These are phyloP conservation scores for Phytopythium mirpurense DNA, from an alignment of 352 stramenopile genomes.

Conservation along the genomic window DNA sequence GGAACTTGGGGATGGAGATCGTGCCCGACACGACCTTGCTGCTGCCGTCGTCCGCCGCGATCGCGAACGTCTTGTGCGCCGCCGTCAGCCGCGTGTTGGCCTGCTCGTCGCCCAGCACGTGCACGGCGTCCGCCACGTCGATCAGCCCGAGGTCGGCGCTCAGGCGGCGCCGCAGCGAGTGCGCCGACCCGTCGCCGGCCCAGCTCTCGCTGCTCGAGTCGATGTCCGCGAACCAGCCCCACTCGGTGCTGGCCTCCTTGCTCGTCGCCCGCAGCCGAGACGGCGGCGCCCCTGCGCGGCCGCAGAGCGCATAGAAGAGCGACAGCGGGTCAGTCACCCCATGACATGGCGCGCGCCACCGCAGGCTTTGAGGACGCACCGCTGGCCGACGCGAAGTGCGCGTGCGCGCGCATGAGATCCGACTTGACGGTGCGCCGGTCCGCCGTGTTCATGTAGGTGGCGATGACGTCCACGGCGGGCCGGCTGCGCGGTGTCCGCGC, in stretches of 20 bases:
- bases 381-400: constrained; percentile 59
- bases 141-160: constrained; percentile 67
- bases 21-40: constrained; percentile 73
- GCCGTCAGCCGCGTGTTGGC: constrained; percentile 78
- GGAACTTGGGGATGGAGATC: constrained; percentile 84
- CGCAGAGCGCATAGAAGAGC: neutral
- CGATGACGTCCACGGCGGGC: constrained; percentile 81
- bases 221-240: constrained; percentile 87
- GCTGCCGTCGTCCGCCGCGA: constrained; percentile 62
- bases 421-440: constrained; percentile 71
- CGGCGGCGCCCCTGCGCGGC: constrained; percentile 19
- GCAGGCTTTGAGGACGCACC: constrained; percentile 21
- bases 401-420: constrained; percentile 69
- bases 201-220: constrained; percentile 83
- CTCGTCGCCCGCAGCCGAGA: constrained; percentile 52
- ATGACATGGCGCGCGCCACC: neutral
- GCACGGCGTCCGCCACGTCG: constrained; percentile 47
- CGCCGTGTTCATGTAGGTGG: constrained; percentile 88
- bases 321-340: constrained; percentile 13
- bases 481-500: constrained; percentile 63
- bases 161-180: constrained; percentile 52
- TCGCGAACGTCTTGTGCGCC: constrained; percentile 83
- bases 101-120: constrained; percentile 82
- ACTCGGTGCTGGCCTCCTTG: constrained; percentile 78
- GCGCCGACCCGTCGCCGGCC: constrained; percentile 57